Evolutionary conservation across 805 yeast species (phyloP).

Genomic region (Yarrowia deformans): DNA sequence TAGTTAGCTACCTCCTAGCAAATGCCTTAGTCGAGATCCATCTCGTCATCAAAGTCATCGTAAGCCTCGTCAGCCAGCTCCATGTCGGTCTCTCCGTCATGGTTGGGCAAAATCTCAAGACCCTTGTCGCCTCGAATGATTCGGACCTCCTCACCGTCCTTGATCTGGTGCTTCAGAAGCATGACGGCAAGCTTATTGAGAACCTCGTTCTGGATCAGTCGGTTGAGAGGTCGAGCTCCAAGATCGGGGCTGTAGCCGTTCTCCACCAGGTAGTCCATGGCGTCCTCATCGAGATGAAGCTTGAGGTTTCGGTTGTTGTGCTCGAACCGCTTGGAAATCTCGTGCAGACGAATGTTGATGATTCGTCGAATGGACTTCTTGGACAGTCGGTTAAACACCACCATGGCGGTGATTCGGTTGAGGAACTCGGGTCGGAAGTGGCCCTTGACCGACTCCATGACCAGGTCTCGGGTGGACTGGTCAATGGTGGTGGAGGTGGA

Average conservation of each 20-base stretch:
- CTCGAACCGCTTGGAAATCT: conserved; percentile 84
- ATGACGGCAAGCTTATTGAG: conserved; percentile 89
- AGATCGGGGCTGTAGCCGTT: conserved; percentile 91
- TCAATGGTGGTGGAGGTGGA: conserved; percentile 66
- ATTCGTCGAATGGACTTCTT: conserved; percentile 91
- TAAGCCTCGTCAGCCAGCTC: conserved; percentile 63
- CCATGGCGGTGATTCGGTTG: conserved; percentile 92
- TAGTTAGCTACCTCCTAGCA: conserved; percentile 22
- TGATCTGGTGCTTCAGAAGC: conserved; percentile 83
- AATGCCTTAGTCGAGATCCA: conserved; percentile 45
- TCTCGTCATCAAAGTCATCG: conserved; percentile 45
- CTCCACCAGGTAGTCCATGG: conserved; percentile 80
- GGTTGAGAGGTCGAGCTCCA: conserved; percentile 93
- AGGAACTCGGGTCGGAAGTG: conserved; percentile 98
- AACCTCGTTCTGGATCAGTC: conserved; percentile 87
- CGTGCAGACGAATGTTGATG: conserved; percentile 81
- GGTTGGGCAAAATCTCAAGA: conserved; percentile 84
- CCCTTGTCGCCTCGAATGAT: conserved; percentile 67
- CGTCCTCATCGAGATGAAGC: conserved; percentile 75
- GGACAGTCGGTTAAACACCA: conserved; percentile 90
- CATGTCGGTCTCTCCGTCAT: conserved; percentile 65
- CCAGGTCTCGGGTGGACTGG: conserved; percentile 72
- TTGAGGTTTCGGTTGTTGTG: conserved; percentile 80
- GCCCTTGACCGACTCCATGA: conserved; percentile 79
- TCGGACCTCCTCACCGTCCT: conserved; percentile 84